phyloP scores from a whole-genome alignment of 2,329 filamentous ascomycete genomes.

The Sarocladiaceae sp. region DNA sequence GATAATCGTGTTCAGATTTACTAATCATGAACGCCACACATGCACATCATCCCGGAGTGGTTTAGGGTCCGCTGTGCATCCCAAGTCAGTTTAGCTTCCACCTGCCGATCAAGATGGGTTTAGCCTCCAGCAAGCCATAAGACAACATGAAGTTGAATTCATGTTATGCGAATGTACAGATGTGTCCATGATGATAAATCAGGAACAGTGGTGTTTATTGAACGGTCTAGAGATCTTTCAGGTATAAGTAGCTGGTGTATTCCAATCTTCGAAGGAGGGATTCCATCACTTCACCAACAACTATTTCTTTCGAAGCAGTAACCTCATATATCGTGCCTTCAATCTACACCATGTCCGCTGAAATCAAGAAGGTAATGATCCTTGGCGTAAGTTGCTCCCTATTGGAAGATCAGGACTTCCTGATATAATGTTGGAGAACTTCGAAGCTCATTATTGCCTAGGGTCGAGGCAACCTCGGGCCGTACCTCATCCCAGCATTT shows the following conservation, averaged over 20 bases:
- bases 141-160: no score
- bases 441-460: neutral
- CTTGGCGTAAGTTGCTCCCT: neutral
- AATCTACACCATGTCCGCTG: neutral
- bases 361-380: neutral
- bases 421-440: neutral
- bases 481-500: neutral
- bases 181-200: neutral
- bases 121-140: no score
- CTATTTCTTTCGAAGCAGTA: no score
- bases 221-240: neutral
- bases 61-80: neutral
- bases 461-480: neutral
- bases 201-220: neutral
- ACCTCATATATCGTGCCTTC: neutral
- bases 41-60: neutral
- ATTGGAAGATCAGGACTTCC: neutral
- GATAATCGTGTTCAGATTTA: neutral
- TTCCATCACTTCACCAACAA: no score
- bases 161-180: neutral
- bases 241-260: neutral
- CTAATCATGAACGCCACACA: neutral
- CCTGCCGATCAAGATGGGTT: neutral
- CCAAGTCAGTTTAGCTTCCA: neutral
- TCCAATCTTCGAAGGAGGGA: no score